Conservation (phyloP, 2,329 filamentous ascomycete species). For the Pseudogymnoascus verrucosus region DNA sequence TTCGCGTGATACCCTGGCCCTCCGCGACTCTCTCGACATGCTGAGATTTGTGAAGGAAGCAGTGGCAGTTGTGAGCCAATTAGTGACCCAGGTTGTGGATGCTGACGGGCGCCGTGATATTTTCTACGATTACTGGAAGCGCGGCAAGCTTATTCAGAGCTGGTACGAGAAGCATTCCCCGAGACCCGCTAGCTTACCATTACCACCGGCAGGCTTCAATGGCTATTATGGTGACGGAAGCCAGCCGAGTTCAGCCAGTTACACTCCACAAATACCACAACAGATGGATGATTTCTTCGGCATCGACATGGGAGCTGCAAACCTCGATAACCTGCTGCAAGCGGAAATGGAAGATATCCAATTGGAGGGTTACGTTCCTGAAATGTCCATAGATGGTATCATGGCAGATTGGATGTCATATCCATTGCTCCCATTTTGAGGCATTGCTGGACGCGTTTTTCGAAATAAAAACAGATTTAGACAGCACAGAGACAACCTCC, state of each 20-base stretch:
- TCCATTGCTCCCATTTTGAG: not conserved
- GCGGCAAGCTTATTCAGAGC: not conserved
- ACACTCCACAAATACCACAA: not conserved
- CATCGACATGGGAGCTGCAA: not conserved
- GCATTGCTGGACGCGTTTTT: not conserved
- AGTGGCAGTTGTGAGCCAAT: not conserved
- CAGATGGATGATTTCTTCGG: not conserved
- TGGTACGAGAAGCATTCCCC: not conserved
- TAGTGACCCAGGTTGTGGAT: not conserved
- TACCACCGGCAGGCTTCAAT: not conserved
- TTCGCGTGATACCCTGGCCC: not conserved
- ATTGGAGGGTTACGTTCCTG: not conserved
- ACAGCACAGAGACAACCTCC: not conserved
- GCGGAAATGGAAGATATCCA: not conserved
- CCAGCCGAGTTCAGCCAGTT: not conserved
- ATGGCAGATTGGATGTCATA: conserved; percentile 7
- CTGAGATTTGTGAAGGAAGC: not conserved
- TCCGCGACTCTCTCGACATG: not conserved
- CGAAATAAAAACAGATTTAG: not conserved
- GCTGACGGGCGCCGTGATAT: not conserved
- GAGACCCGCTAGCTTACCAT: not conserved
- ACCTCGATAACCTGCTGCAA: not conserved
- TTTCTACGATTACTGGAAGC: not conserved
- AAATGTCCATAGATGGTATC: not conserved
- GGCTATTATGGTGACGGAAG: not conserved